Conservation (phyloP, 352 stramenopile genomes). For the Pythium aristosporum region DNA sequence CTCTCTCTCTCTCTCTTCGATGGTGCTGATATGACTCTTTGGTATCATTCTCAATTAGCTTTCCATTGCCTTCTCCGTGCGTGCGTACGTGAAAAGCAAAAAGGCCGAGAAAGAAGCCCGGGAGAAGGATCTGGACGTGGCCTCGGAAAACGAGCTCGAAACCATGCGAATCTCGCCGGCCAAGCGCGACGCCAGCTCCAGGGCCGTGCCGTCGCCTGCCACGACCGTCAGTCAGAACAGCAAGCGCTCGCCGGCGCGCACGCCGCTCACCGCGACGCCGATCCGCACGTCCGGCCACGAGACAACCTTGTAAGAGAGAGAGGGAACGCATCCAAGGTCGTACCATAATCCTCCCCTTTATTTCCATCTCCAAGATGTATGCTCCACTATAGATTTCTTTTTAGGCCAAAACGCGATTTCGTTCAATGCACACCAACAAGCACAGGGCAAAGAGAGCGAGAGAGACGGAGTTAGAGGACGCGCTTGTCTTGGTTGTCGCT, state of each 20-base stretch:
- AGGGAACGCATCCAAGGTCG: no score
- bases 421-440: background rate
- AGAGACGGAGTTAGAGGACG: no score
- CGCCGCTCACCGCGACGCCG: slow-evolving; percentile 13
- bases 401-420: no score
- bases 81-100: slow-evolving; percentile 31
- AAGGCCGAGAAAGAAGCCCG: slow-evolving; percentile 22
- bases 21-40: background rate
- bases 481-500: slow-evolving; percentile 44
- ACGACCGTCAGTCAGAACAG: background rate
- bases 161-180: slow-evolving; percentile 27
- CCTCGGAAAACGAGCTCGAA: slow-evolving; percentile 25
- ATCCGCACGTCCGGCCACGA: slow-evolving; percentile 25
- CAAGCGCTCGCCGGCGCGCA: slow-evolving; percentile 19
- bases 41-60: slow-evolving; percentile 8
- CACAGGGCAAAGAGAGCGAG: background rate
- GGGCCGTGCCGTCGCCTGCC: slow-evolving; percentile 1
- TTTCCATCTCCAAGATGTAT: no score
- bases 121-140: slow-evolving; percentile 19
- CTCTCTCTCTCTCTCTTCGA: background rate
- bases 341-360: no score
- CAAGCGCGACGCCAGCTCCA: slow-evolving; percentile 19
- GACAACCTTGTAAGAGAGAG: slow-evolving; percentile 14
- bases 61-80: slow-evolving; percentile 29
- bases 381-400: no score